Percentiles rank a stretch among this genome's conserved stretches.
Evolutionary conservation across 495 filamentous ascomycete genomes (phyloP).

Genomic region (Jackrogersella minutella): DNA sequence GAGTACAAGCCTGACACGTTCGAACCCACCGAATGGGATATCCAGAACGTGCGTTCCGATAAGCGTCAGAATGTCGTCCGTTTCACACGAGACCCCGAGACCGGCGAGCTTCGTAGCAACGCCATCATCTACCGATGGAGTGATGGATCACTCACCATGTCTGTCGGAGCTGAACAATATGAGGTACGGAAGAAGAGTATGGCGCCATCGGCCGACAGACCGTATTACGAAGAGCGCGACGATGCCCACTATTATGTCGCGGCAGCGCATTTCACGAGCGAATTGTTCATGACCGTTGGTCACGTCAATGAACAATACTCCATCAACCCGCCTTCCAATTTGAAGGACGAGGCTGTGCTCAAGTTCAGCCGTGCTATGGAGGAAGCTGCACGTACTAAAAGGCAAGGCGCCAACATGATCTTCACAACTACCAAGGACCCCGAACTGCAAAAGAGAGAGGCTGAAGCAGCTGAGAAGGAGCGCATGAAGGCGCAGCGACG

Average conservation of each 20-base stretch:
- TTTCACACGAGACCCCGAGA: slow-evolving; percentile 52
- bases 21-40: slow-evolving; percentile 56
- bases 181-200: slow-evolving; percentile 78
- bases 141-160: slow-evolving; percentile 83
- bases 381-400: slow-evolving; percentile 58
- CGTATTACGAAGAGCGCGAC: slow-evolving; percentile 74
- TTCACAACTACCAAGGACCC: slow-evolving; percentile 77
- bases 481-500: slow-evolving; percentile 71
- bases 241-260: slow-evolving; percentile 82
- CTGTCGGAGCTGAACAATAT: slow-evolving; percentile 77
- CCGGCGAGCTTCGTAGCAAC: slow-evolving; percentile 72
- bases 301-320: slow-evolving; percentile 81
- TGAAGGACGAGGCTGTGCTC: slow-evolving; percentile 80
- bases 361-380: slow-evolving; percentile 75
- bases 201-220: slow-evolving; percentile 66
- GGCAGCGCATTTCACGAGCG: slow-evolving; percentile 72
- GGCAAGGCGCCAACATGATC: slow-evolving; percentile 58
- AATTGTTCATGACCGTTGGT: slow-evolving; percentile 76
- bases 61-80: slow-evolving; percentile 51
- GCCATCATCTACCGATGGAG: slow-evolving; percentile 81
- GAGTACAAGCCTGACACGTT: slow-evolving; percentile 78
- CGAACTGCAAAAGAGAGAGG: slow-evolving; percentile 77
- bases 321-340: slow-evolving; percentile 70
- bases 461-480: slow-evolving; percentile 77
- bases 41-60: slow-evolving; percentile 51